phyloP scores from a whole-genome alignment of 83 land plant genomes.

The Larix sibirica region DNA sequence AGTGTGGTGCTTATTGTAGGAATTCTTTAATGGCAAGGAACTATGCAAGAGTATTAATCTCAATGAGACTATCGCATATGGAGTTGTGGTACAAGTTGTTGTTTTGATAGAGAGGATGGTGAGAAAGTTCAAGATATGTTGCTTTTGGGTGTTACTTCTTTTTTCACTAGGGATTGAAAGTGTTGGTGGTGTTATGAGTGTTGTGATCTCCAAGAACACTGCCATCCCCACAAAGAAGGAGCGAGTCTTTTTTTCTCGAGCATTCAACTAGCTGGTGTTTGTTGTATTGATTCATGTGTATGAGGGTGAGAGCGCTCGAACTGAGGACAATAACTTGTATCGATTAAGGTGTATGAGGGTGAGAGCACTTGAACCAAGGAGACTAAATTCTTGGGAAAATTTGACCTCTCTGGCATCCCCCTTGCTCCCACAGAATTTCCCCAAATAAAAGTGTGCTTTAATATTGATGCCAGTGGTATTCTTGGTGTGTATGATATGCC shows the following conservation, averaged over 20 bases:
- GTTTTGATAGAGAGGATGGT: slow-evolving; percentile 24
- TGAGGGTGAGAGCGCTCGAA: slow-evolving; percentile 30
- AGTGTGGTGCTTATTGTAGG: slow-evolving; percentile 34
- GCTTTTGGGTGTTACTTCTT: slow-evolving; percentile 32
- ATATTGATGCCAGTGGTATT: slow-evolving; percentile 35
- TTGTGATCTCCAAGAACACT: slow-evolving; percentile 32
- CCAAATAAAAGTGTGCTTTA: slow-evolving; percentile 29
- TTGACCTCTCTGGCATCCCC: slow-evolving; percentile 35
- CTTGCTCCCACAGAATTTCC: slow-evolving; percentile 34
- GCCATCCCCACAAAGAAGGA: slow-evolving; percentile 38
- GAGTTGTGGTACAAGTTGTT: slow-evolving; percentile 32
- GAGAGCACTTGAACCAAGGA: too few relatives aligned
- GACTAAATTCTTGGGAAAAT: slow-evolving; percentile 31
- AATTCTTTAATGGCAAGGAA: slow-evolving; percentile 27
- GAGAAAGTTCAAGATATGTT: slow-evolving; percentile 32
- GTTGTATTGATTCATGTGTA: slow-evolving; percentile 31
- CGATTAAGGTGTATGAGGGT: too few relatives aligned
- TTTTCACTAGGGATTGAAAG: slow-evolving; percentile 33
- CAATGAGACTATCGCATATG: slow-evolving; percentile 36
- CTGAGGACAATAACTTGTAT: slow-evolving; percentile 32
- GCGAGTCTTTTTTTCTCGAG: slow-evolving; percentile 18
- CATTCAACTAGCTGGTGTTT: slow-evolving; percentile 22
- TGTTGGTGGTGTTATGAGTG: slow-evolving; percentile 34
- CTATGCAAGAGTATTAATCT: slow-evolving; percentile 36
- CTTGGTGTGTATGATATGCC: too few relatives aligned